Evolutionary conservation across 139 green algal species (phyloP), one percentile per base, ranked within the genome.

Genomic region (Coelastrella sp.): DNA sequence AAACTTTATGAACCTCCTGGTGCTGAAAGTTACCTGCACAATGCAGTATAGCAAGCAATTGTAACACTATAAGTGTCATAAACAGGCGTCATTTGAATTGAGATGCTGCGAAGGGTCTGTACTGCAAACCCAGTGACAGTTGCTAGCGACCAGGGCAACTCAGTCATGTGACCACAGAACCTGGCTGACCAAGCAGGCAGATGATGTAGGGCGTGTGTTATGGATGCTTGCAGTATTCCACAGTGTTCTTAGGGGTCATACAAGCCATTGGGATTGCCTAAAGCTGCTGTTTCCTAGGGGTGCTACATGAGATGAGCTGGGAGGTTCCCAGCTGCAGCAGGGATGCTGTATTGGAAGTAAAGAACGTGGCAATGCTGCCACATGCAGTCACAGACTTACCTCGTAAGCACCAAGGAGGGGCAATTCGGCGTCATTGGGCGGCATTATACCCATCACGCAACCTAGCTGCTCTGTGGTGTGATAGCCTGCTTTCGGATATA

Each of bases 1-100:
- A 38, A 90, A 92, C 27, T 79, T 69, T 3, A 89, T 13, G 1
- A 92, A 78, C 6, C 80, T 72, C n/a, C 59, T 64, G 41, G 62
- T 34, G 27, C 59, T 68, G 63, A 77, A 77, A 9, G 53, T 59
- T 11, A 71, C 53, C 53, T 83, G 76, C 41, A 57, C 45, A 9
- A 0, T 57, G 15, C 45, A 23, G 45, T 57, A 13, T 57, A 57
- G 11, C 15, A 13, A 13, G 15, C 45, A 57, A 23, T 57, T 57
- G 45, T 13, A n/a, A n/a, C n/a, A n/a, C n/a, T n/a, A n/a, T n/a
- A n/a, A n/a, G n/a, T n/a, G n/a, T n/a, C n/a, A n/a, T n/a, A n/a
- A n/a, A n/a, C n/a, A n/a, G n/a, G n/a, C n/a, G n/a, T n/a, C n/a
- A n/a, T n/a, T n/a, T n/a, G n/a, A n/a, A n/a, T n/a, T n/a, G n/a